These are phyloP conservation scores for Ceratobasidium sp. DNA, from an alignment of 1,284 basidiomycete species.

Conservation along the genomic window DNA sequence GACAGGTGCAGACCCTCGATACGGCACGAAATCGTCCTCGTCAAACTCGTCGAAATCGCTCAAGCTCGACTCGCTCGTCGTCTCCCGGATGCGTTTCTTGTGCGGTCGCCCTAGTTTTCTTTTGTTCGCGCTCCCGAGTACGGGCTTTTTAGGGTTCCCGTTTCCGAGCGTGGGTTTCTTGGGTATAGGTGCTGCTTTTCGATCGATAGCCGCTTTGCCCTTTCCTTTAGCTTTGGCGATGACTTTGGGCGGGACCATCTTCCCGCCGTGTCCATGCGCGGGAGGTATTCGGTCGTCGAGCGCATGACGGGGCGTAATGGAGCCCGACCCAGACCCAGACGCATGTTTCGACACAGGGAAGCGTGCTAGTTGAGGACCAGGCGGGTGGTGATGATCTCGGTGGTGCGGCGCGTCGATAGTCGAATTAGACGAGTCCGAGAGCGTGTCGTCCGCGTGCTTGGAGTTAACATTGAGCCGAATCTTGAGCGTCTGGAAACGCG, in stretches of 20 bases:
- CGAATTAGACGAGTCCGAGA: slow-evolving; percentile 22
- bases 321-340: background rate
- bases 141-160: slow-evolving; percentile 17
- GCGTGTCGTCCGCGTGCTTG: slow-evolving; percentile 14
- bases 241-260: slow-evolving; percentile 33
- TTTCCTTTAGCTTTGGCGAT: slow-evolving; percentile 37
- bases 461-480: background rate
- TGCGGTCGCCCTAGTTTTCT: slow-evolving; percentile 36
- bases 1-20: background rate
- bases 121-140: slow-evolving; percentile 8
- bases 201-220: slow-evolving; percentile 25
- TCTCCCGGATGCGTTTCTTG: slow-evolving; percentile 36
- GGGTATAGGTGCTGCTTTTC: slow-evolving; percentile 3
- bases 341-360: slow-evolving; percentile 22
- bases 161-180: slow-evolving; percentile 12
- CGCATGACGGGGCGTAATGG: slow-evolving; percentile 19
- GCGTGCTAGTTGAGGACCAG: slow-evolving; percentile 30
- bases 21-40: slow-evolving; percentile 34
- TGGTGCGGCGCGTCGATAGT: slow-evolving; percentile 37
- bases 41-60: slow-evolving; percentile 39
- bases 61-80: slow-evolving; percentile 34
- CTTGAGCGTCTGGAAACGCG: slow-evolving; percentile 22
- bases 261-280: background rate
- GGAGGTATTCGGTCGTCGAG: slow-evolving; percentile 40
- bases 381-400: slow-evolving; percentile 4